phyloP scores from a whole-genome alignment of 805 yeast species.

The Kodamaea kaohsiungensis region DNA sequence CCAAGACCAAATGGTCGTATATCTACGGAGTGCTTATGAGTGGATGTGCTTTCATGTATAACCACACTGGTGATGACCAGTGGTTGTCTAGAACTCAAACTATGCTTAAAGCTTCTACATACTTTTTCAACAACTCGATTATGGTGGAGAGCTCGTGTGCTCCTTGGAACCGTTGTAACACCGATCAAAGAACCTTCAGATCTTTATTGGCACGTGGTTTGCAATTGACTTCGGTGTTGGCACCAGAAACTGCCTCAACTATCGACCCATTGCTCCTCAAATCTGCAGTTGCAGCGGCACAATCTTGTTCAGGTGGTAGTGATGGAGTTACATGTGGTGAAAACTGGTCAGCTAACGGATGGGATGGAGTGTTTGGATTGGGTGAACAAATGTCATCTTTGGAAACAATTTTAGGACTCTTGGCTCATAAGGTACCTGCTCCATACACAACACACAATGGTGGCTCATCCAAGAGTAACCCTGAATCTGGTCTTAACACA shows the following conservation, averaged over 20 bases:
- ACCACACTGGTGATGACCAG: constrained; percentile 49
- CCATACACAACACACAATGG: constrained; percentile 40
- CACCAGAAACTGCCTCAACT: constrained; percentile 47
- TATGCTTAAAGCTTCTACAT: constrained; percentile 38
- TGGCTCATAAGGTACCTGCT: constrained; percentile 32
- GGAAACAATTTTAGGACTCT: constrained; percentile 57
- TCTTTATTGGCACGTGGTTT: constrained; percentile 67
- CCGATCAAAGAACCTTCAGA: constrained; percentile 75
- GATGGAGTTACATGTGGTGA: constrained; percentile 86
- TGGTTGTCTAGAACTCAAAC: constrained; percentile 43
- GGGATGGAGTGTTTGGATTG: constrained; percentile 70
- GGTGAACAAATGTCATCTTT: constrained; percentile 81
- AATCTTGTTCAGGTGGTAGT: constrained; percentile 71
- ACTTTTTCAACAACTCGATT: constrained; percentile 43
- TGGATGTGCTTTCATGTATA: constrained; percentile 71
- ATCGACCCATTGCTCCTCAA: constrained; percentile 43
- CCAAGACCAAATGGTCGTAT: constrained; percentile 62
- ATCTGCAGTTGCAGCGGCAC: constrained; percentile 69
- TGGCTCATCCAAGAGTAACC: constrained; percentile 35
- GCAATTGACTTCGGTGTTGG: constrained; percentile 56
- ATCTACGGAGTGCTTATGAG: constrained; percentile 67
- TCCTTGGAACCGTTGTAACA: constrained; percentile 53
- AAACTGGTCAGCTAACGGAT: constrained; percentile 58
- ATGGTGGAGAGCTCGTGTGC: constrained; percentile 69
- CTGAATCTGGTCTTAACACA: constrained; percentile 52